These are phyloP conservation scores for Cinnamomum micranthum DNA, from an alignment of 164 flowering plant genomes.

Conservation along the genomic window DNA sequence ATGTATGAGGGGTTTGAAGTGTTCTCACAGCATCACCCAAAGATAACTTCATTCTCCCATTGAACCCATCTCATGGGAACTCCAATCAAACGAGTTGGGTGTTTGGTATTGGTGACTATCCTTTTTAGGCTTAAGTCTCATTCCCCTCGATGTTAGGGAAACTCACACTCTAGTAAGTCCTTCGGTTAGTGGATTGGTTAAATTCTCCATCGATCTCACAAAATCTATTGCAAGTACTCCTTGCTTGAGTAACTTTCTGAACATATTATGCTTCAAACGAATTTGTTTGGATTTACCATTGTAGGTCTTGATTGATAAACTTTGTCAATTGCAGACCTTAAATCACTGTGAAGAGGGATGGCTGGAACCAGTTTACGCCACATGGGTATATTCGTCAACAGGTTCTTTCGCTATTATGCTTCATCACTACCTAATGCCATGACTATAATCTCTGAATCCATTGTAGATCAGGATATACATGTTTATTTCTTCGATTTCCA, in stretches of 20 bases:
- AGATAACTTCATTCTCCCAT: too few relatives aligned
- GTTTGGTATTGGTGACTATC: too few relatives aligned
- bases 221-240: too few relatives aligned
- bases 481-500: neutral
- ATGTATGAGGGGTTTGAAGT: too few relatives aligned
- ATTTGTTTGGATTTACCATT: neutral
- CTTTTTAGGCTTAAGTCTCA: too few relatives aligned
- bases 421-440: neutral
- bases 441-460: neutral
- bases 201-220: too few relatives aligned
- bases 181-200: too few relatives aligned
- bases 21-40: too few relatives aligned
- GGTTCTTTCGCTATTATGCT: neutral
- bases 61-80: too few relatives aligned
- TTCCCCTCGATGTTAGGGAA: too few relatives aligned
- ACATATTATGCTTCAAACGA: neutral
- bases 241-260: neutral
- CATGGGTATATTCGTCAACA: neutral
- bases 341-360: neutral
- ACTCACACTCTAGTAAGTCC: too few relatives aligned
- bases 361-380: neutral
- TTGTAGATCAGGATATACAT: neutral
- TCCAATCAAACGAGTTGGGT: too few relatives aligned
- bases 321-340: neutral
- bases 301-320: neutral